Evolutionary conservation across 768 basidiomycete species (phyloP).

Genomic region (Cyclocybe aegerita): DNA sequence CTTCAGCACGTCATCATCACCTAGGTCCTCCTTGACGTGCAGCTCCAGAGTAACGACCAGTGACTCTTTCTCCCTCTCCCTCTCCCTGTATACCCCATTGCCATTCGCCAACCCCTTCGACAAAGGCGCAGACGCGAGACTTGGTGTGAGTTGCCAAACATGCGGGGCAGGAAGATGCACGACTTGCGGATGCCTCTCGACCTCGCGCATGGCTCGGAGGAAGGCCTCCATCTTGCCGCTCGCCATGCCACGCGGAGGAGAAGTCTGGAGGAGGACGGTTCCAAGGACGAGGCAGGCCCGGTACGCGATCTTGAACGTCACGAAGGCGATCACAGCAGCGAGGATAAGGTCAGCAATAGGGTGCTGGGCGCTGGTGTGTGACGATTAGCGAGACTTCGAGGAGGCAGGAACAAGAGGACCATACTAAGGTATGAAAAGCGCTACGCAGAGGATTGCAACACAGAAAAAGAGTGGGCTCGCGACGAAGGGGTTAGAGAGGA

Average conservation of each 20-base stretch:
- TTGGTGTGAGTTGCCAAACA: conserved; percentile 81
- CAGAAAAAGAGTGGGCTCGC: conserved; percentile 63
- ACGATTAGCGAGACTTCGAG: neutral
- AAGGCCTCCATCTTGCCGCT: conserved; percentile 80
- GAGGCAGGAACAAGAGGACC: conserved; percentile 20
- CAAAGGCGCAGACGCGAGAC: conserved; percentile 18
- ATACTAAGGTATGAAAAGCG: conserved; percentile 55
- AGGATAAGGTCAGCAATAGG: conserved; percentile 81
- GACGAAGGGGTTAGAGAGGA: conserved; percentile 76
- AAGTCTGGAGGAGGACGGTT: conserved; percentile 85
- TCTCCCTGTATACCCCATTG: too few relatives aligned
- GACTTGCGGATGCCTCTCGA: conserved; percentile 84
- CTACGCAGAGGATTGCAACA: conserved; percentile 51
- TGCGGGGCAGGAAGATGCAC: conserved; percentile 82
- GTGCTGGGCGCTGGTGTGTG: conserved; percentile 46
- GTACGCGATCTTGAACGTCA: conserved; percentile 85
- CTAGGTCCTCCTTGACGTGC: conserved; percentile 66
- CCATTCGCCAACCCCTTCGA: too few relatives aligned
- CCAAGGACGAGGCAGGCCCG: conserved; percentile 83
- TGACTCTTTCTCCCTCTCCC: conserved; percentile 14
- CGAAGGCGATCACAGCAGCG: conserved; percentile 70
- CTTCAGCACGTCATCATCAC: conserved; percentile 68
- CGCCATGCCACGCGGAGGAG: conserved; percentile 61
- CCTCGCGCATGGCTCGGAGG: conserved; percentile 77
- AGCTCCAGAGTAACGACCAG: conserved; percentile 80